These are phyloP conservation scores for Bretziella fagacearum DNA, from an alignment of 2,329 filamentous ascomycete genomes.

Conservation along the genomic window DNA sequence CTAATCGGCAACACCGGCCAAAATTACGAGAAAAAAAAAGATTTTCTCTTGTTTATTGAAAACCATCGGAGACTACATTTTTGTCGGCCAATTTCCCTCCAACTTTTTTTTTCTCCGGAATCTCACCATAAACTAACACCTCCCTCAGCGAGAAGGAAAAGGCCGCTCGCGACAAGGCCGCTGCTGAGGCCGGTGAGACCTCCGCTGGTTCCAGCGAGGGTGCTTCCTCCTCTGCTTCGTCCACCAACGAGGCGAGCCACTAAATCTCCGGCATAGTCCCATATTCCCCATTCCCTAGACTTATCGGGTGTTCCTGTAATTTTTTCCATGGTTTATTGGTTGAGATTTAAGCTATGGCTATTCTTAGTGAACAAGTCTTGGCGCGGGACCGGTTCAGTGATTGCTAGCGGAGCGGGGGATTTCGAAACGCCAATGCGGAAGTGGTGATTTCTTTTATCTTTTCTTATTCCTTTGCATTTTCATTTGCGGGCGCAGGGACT, in stretches of 20 bases:
- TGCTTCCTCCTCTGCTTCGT: background rate
- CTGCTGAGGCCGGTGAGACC: no score
- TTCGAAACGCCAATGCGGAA: no score
- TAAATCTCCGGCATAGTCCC: constrained; percentile 1
- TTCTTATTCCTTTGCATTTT: constrained; percentile 1
- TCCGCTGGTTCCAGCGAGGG: constrained; percentile 20
- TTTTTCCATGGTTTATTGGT: no score
- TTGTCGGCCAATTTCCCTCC: no score
- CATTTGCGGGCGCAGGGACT: background rate
- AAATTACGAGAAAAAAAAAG: background rate
- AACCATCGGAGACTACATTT: background rate
- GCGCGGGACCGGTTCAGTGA: background rate
- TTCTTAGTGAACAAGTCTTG: no score
- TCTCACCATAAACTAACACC: no score
- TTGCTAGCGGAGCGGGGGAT: background rate
- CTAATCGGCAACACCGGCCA: constrained; percentile 1
- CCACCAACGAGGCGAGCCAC: constrained; percentile 1
- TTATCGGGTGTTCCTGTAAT: no score
- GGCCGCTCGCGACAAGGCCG: constrained; percentile 23
- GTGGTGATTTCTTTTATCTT: background rate
- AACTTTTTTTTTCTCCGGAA: no score
- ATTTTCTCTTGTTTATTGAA: background rate
- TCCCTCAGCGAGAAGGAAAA: constrained; percentile 26
- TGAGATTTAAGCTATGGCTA: no score
- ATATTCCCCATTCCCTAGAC: background rate